Conservation (phyloP, 306 rosid genomes). For the Prunus mongolica region DNA sequence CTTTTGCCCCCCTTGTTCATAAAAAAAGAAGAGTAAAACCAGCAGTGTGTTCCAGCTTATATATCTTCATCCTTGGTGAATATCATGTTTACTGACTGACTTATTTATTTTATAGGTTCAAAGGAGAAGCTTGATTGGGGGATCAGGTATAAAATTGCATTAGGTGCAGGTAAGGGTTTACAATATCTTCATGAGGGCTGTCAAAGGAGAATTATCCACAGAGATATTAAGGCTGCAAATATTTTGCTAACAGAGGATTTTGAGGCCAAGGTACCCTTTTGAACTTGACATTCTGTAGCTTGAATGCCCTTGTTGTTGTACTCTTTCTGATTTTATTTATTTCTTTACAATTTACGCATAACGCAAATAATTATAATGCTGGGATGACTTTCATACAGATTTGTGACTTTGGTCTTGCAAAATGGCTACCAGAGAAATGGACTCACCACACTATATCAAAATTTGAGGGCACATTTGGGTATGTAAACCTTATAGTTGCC, state of each 20-base stretch:
- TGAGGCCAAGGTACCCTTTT: constrained; percentile 74
- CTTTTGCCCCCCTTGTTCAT: too few species aligned
- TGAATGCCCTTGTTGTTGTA: neutral
- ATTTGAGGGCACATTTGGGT: constrained; percentile 99
- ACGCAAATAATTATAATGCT: neutral
- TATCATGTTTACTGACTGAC: neutral
- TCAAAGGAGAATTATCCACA: constrained; percentile 89
- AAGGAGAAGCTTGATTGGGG: constrained; percentile 75
- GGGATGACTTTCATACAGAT: constrained; percentile 39
- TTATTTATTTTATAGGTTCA: constrained; percentile 36
- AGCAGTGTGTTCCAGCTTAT: too few species aligned
- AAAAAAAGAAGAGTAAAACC: too few species aligned
- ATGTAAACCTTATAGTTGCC: constrained; percentile 23
- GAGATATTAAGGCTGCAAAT: constrained; percentile 97
- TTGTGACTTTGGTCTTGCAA: constrained; percentile 97
- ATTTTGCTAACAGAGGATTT: constrained; percentile 75
- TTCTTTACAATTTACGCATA: neutral
- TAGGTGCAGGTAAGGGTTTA: constrained; percentile 76
- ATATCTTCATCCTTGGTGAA: neutral
- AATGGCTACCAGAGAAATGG: constrained; percentile 96
- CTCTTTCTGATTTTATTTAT: neutral
- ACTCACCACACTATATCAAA: constrained; percentile 81
- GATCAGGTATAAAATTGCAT: constrained; percentile 73
- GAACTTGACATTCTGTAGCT: constrained; percentile 8
- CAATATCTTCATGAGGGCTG: constrained; percentile 89